Conservation (phyloP, 768 basidiomycete species). For the Leucosporidium scottii region DNA sequence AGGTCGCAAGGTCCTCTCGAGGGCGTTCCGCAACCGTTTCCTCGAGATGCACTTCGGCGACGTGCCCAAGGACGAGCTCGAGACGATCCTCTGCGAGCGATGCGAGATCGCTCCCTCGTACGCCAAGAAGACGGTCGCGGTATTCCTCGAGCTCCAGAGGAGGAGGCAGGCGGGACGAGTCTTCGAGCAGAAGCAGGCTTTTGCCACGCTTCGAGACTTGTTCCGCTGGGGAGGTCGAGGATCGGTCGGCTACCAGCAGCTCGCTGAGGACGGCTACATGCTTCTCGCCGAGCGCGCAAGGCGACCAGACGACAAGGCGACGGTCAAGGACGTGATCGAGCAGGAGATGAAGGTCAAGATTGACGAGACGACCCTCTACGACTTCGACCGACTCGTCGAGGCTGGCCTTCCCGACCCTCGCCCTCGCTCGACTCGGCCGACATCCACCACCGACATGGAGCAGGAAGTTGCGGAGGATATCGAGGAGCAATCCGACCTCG, state of each 20-base stretch:
- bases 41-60: slow-evolving; percentile 96
- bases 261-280: slow-evolving; percentile 97
- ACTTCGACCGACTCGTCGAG: slow-evolving; percentile 31
- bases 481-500: slow-evolving; percentile 44
- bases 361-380: slow-evolving; percentile 64
- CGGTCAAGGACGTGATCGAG: slow-evolving; percentile 90
- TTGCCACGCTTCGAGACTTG: slow-evolving; percentile 90
- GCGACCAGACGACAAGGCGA: slow-evolving; percentile 70
- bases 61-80: slow-evolving; percentile 86
- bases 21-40: slow-evolving; percentile 95
- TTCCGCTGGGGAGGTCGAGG: slow-evolving; percentile 95
- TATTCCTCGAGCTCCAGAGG: slow-evolving; percentile 88
- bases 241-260: slow-evolving; percentile 78
- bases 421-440: too few relatives aligned
- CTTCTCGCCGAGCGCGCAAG: slow-evolving; percentile 85
- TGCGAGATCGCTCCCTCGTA: slow-evolving; percentile 92
- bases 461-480: too few relatives aligned
- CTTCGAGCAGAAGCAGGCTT: slow-evolving; percentile 95
- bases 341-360: slow-evolving; percentile 77
- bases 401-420: slow-evolving; percentile 27
- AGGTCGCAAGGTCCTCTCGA: slow-evolving; percentile 85
- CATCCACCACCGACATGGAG: background rate
- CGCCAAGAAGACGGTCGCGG: slow-evolving; percentile 77
- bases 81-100: slow-evolving; percentile 85
- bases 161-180: slow-evolving; percentile 82